Conservation (phyloP, 202 grass and related monocot species). For the Eragrostis tef region DNA sequence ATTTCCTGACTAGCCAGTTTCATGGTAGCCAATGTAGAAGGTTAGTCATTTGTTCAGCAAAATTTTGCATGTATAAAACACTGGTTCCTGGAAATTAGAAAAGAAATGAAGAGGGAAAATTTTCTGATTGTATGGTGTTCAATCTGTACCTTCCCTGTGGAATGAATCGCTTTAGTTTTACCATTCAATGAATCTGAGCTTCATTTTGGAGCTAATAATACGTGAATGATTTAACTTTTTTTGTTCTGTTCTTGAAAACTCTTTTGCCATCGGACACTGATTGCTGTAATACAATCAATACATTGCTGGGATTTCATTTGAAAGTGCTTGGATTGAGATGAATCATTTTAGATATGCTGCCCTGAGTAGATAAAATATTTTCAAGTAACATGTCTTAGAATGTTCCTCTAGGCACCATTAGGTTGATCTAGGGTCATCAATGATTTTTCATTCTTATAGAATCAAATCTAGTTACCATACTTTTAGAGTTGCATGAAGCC, state of each 20-base stretch:
- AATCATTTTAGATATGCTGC: conserved; percentile 53
- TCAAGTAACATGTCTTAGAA: conserved; percentile 32
- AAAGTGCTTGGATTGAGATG: conserved; percentile 47
- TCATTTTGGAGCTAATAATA: neutral
- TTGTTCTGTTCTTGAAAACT: neutral
- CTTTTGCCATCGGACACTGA: neutral
- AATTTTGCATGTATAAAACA: conserved; percentile 45
- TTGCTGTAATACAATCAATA: neutral
- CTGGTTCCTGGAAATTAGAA: conserved; percentile 15
- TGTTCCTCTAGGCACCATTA: conserved; percentile 40
- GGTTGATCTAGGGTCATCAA: conserved; percentile 41
- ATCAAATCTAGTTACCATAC: conserved; percentile 27
- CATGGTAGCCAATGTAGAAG: conserved; percentile 40
- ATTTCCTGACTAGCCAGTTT: conserved; percentile 30
- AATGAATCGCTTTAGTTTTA: neutral
- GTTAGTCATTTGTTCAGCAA: conserved; percentile 22
- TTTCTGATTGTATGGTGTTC: conserved; percentile 2
- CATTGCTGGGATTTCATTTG: neutral
- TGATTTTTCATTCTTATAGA: conserved; percentile 40
- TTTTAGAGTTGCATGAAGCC: conserved; percentile 38
- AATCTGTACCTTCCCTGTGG: neutral
- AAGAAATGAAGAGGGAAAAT: conserved; percentile 36
- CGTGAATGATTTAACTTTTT: neutral
- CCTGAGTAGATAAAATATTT: conserved; percentile 41
- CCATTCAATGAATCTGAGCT: neutral